phyloP scores from a whole-genome alignment of 2,329 filamentous ascomycete genomes.

The Fusarium longipes region DNA sequence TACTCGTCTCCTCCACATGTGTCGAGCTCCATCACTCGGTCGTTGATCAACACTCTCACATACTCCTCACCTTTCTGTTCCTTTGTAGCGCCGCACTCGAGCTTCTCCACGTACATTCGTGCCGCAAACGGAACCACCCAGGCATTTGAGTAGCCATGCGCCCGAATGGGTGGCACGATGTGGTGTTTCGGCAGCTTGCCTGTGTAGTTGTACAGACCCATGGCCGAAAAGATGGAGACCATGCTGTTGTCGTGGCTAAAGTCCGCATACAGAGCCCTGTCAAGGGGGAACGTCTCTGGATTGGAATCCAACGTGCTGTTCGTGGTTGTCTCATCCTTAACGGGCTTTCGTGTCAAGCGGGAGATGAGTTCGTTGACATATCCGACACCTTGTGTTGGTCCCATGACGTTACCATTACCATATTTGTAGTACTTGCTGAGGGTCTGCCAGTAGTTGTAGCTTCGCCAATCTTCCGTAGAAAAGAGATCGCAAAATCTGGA shows the following conservation, averaged over 20 bases:
- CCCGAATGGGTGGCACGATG: conserved; percentile 61
- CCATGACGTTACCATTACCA: conserved; percentile 79
- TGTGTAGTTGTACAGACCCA: conserved; percentile 81
- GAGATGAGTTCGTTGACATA: conserved; percentile 90
- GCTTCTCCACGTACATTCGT: conserved; percentile 88
- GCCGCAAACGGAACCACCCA: conserved; percentile 87
- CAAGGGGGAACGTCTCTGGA: conserved; percentile 77
- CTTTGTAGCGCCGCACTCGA: conserved; percentile 68
- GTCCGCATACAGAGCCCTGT: conserved; percentile 79
- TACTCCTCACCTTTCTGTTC: conserved; percentile 80
- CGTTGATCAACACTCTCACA: conserved; percentile 85
- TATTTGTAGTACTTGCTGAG: conserved; percentile 89
- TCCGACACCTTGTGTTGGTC: conserved; percentile 86
- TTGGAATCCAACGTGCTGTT: conserved; percentile 81
- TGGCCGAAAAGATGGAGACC: conserved; percentile 77
- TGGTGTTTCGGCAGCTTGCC: conserved; percentile 62
- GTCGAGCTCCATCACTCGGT: conserved; percentile 78
- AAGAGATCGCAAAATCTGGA: conserved; percentile 84
- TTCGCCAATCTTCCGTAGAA: conserved; percentile 75
- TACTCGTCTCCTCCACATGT: conserved; percentile 76
- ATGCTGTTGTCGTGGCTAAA: conserved; percentile 95
- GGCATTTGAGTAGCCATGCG: conserved; percentile 76
- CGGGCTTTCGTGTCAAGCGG: conserved; percentile 75
- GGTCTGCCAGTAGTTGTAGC: conserved; percentile 84
- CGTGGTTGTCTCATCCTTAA: conserved; percentile 78